These are phyloP conservation scores for Eucalyptus curtisii DNA, from an alignment of 345 rosid species.

Conservation along the genomic window DNA sequence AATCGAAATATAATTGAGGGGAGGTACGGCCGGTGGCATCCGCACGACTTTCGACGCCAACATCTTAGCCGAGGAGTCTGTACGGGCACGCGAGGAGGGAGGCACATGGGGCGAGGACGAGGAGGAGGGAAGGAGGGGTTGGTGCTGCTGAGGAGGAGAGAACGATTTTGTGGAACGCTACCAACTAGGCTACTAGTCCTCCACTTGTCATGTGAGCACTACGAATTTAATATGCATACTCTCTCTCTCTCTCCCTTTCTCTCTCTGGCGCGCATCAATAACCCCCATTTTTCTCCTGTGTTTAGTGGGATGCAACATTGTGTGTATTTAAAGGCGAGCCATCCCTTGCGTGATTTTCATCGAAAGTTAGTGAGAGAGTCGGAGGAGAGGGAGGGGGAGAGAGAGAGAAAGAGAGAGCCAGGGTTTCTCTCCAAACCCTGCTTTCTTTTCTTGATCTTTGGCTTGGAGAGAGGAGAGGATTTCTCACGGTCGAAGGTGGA, in stretches of 20 bases:
- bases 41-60: not conserved
- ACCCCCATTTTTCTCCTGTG: not conserved
- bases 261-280: not conserved
- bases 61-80: not conserved
- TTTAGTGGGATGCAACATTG: not conserved
- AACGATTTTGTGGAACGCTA: conserved; percentile 37
- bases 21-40: not conserved
- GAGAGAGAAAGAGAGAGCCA: conserved; percentile 2
- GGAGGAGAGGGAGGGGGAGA: not conserved
- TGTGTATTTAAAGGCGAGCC: conserved; percentile 13
- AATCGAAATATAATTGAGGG: not conserved
- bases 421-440: conserved; percentile 16
- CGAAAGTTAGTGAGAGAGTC: not conserved
- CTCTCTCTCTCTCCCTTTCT: not conserved
- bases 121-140: not conserved
- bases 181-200: conserved; percentile 45
- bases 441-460: not conserved
- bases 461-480: not conserved
- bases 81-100: not conserved
- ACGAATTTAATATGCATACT: conserved; percentile 32
- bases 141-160: not conserved
- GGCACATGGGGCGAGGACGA: not conserved
- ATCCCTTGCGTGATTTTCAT: not conserved
- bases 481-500: not conserved
- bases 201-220: conserved; percentile 70